Conservation (phyloP, 2,329 filamentous ascomycete species). For the Pyrenochaeta sp. region DNA sequence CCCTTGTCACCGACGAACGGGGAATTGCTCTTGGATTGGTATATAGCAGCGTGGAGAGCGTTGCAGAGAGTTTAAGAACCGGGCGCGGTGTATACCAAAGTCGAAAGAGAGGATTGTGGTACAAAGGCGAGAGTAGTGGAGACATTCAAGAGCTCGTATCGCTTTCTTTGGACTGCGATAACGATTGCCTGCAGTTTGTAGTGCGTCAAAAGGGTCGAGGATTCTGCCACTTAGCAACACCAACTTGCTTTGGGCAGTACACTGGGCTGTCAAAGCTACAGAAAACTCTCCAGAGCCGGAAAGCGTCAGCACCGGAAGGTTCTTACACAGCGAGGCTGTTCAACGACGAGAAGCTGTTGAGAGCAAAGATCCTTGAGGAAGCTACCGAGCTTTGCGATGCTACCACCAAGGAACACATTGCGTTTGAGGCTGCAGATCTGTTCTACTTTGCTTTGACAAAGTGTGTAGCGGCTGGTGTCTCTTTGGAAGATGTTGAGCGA, state of each 20-base stretch:
- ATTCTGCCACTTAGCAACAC: conserved; percentile 93
- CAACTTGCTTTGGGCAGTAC: conserved; percentile 89
- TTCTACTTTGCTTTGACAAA: conserved; percentile 96
- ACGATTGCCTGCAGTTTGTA: conserved; percentile 87
- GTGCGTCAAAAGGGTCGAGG: conserved; percentile 86
- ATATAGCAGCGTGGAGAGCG: conserved; percentile 91
- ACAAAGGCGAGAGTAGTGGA: conserved; percentile 93
- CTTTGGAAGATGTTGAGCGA: conserved; percentile 85
- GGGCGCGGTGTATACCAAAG: conserved; percentile 92
- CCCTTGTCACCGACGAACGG: conserved; percentile 87
- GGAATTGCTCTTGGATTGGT: conserved; percentile 87
- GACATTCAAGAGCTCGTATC: conserved; percentile 89
- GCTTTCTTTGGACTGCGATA: conserved; percentile 89
- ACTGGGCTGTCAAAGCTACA: conserved; percentile 83
- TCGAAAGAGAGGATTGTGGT: conserved; percentile 92
- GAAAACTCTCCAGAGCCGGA: conserved; percentile 83
- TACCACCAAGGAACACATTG: conserved; percentile 79
- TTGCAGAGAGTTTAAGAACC: conserved; percentile 83
- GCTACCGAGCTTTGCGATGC: conserved; percentile 94
- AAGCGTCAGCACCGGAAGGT: conserved; percentile 80
- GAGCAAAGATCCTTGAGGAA: conserved; percentile 98
- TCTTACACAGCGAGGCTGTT: conserved; percentile 96
- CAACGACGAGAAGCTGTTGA: conserved; percentile 85
- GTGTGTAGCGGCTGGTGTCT: conserved; percentile 84
- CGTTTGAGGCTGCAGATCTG: conserved; percentile 93